Evolutionary conservation across 163 green algal species (phyloP).

Genomic region (Trebouxiophyceae sp.): DNA sequence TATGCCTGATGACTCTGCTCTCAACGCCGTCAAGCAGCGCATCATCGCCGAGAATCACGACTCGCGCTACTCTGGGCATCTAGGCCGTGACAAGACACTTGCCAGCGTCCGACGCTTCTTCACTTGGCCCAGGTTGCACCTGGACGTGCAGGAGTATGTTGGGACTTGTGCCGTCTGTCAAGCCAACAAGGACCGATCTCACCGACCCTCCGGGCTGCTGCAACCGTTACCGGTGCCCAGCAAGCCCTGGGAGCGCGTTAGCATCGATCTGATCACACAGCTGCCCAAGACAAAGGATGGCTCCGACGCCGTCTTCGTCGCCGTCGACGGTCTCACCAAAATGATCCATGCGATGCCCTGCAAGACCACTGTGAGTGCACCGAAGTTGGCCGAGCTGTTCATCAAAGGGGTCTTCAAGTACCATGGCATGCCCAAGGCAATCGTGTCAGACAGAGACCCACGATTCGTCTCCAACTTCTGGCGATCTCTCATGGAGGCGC

Average conservation of each 20-base stretch:
- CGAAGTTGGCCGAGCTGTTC: constrained; percentile 35
- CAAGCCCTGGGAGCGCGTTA: constrained; percentile 15
- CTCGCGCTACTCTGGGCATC: constrained; percentile 9
- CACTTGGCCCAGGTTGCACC: constrained; percentile 38
- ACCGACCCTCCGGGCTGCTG: constrained; percentile 6
- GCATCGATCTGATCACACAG: constrained; percentile 24
- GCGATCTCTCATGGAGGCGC: constrained; percentile 7
- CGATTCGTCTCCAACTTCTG: constrained; percentile 40
- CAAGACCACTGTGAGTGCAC: constrained; percentile 16
- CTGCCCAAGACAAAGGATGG: constrained; percentile 15
- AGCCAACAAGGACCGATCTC: constrained; percentile 12
- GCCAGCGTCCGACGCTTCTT: constrained; percentile 11
- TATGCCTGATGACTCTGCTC: too few species aligned
- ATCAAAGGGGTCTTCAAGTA: constrained; percentile 29
- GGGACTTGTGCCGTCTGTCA: constrained; percentile 21
- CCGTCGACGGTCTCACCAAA: constrained; percentile 51
- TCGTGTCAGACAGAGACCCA: constrained; percentile 36
- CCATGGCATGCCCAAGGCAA: constrained; percentile 30
- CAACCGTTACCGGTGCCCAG: constrained; percentile 19
- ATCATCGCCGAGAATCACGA: constrained; percentile 6
- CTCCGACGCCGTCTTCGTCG: constrained; percentile 37
- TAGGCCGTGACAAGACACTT: constrained; percentile 1
- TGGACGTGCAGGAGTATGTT: constrained; percentile 13
- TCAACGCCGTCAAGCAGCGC: neutral
- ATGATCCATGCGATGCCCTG: constrained; percentile 32